Evolutionary conservation across 2,329 filamentous ascomycete genomes (phyloP), one percentile per base, ranked within the genome.

Genomic region (Fusarium decemcellulare): DNA sequence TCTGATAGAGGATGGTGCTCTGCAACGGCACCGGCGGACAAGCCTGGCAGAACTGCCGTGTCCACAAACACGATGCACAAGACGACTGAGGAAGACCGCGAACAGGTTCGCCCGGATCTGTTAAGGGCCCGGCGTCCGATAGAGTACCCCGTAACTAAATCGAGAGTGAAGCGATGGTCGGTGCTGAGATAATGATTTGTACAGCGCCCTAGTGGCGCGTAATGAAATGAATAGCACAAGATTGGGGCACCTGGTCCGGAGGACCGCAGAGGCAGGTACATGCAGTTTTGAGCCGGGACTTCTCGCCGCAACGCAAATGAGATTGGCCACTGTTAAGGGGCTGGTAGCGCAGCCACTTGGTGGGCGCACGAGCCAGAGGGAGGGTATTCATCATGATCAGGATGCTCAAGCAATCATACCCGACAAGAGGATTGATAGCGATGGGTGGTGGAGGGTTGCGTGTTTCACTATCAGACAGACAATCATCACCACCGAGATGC

Each of bases 321-420:
- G 62, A 74, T 75, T 72, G 65, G 65, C 57, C 39, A 40, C n/a
- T 67, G 63, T 68, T 74, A 74, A 75, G 72, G 72, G 72, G 72
- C 40, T 67, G 69, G 62, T 70, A 74, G 69, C 57, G 72, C 60
- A 63, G 63, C 69, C 63, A 68, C 72, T 42, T 54, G 55, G 63
- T 70, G 52, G 55, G 44, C 52, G 67, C 67, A 65, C 63, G 67
- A 70, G 63, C 67, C 67, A 64, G 51, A 68, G 63, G 52, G 67
- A 68, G 67, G 44, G 12, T 16, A 30, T 44, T 55, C 39, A 55
- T 54, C 23, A 54, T 54, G 37, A 54, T 43, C 16, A 32, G 16
- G 47, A 50, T 12, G 47, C 47, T 30, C 30, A 36, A 50, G 34
- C 47, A 55, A 36, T 16, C 52, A 55, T 44, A 29, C 46, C 39